Evolutionary conservation across 2,329 filamentous ascomycete species (phyloP), one percentile per base, ranked within the genome.

Genomic region (Ophiostoma tasmaniense): DNA sequence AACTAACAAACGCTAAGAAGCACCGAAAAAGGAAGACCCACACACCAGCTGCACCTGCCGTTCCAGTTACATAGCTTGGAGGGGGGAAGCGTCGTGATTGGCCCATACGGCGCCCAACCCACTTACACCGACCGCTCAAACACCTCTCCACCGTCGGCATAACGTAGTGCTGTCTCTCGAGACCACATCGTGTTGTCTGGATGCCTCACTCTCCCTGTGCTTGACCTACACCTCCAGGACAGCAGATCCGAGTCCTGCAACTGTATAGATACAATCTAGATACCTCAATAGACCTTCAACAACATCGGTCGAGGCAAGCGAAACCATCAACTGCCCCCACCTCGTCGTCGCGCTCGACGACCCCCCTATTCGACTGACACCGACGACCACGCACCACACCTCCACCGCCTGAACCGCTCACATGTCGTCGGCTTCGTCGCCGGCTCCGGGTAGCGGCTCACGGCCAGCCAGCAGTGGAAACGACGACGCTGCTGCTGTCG

Each of bases 371-470:
- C 50, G 20, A 20, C 11, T n/a, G 39, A 50, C 35, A 13, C 30
- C n/a, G n/a, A n/a, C 33, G n/a, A 6, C 64, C 65, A 37, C 25
- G 30, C 33, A 33, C 33, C 33, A 33, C 33, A 13, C 50, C 17
- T 20, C 42, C 55, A 30, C 65, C 10, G 20, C 11, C 61, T 22
- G 35, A 25, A 10, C 14, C 25, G 55, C 55, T 14, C 55, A 61
- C 55, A 73, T 73, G 74, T 73, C 73, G 61, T 71, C 72, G 62
- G 72, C 68, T 39, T 66, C 69, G 4, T 70, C 69, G 66, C 68
- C 71, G 13, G 65, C 69, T 7, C 52, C 42, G 10, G 64, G 64
- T 22, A 64, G 67, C 59, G 64, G 66, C 69, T 62, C 69, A 68
- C 50, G 64, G 69, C 62, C 61, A 61, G 69, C 72, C 71, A 69